Base-by-base conservation (phyloP, 2,329 filamentous ascomycete species). In the Byssochlamys sp. region DNA sequence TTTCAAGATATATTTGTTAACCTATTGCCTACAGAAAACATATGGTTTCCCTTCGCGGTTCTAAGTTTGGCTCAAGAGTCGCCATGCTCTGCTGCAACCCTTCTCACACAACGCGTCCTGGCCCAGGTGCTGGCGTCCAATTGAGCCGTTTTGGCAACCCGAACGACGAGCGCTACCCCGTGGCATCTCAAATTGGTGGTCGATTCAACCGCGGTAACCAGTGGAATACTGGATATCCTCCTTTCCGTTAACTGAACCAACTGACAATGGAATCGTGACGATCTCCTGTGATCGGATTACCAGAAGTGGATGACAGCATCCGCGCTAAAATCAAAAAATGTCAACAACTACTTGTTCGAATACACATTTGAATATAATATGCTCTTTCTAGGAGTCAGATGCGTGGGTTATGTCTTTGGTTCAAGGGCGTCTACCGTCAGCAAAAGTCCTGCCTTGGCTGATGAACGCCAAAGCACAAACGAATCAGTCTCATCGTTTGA, bases 1-100 rank as follows among this genome's bases (percentile, higher is more conserved):
- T 45, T 35, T 49, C 25, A 57, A 55, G 39, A 57, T 11, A 24
- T 48, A 58, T 10, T 60, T 54, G 48, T 55, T 60, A 48, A 65
- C 59, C 57, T 27, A 60, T 45, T 10, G 35, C 45, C 49, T 4
- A 56, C 56, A 80, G 83, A 66, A 97, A 97, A 82, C 94, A 99
- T 75, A 99, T 99, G 94, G 94, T 99, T 7, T 99, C 94, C 57
- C 87, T 99, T 53, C 89, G 94, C 60, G 94, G 94, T 58, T 97
- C 94, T 69, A 99, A 99, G 75, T 99, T 97, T 72, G 94, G 94
- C 60, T 99, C 94, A 59, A 90, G 94, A 58, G 94, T 99, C 61
- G 94, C 94, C 31, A 97, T 99, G 92, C 87, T 99, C 56, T 99
- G 95, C 78, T 95, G 90, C 76, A 97, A 97, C 74, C 92, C 91